These are phyloP conservation scores for Lasiodiplodia sp. DNA, from an alignment of 2,329 filamentous ascomycete genomes.

Conservation along the genomic window DNA sequence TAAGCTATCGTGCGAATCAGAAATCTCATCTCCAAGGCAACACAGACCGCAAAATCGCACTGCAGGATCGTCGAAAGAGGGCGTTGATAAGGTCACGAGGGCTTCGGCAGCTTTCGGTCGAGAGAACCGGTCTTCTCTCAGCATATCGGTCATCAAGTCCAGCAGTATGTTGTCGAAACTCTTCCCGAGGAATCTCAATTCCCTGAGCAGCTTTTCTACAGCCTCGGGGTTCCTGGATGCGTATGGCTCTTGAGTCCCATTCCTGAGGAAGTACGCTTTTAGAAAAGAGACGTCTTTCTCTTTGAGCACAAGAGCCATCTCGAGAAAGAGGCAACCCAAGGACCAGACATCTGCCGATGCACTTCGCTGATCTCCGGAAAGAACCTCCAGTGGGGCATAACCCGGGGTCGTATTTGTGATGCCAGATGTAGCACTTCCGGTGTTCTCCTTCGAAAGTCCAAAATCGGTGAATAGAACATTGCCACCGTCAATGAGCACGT, in stretches of 20 bases:
- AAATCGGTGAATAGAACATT: constrained; percentile 37
- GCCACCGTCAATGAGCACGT: constrained; percentile 36
- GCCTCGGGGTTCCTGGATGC: not conserved
- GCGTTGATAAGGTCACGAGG: not conserved
- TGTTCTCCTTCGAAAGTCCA: constrained; percentile 36
- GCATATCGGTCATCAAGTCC: not conserved
- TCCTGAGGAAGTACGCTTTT: not conserved
- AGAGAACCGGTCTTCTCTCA: not conserved
- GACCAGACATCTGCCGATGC: constrained; percentile 36
- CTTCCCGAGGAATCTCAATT: not conserved
- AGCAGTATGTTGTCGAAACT: not conserved
- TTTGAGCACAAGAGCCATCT: constrained; percentile 36
- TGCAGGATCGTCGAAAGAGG: not conserved
- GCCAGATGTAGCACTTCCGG: constrained; percentile 34
- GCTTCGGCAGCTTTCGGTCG: not conserved
- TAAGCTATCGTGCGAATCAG: not conserved
- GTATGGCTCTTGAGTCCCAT: not conserved
- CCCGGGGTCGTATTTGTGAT: constrained; percentile 27
- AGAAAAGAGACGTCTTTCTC: not conserved
- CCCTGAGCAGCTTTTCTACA: not conserved
- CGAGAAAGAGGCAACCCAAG: constrained; percentile 36
- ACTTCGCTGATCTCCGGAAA: constrained; percentile 32
- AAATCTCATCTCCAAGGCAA: not conserved
- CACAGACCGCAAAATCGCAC: not conserved
- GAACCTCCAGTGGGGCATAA: constrained; percentile 37